Conservation (phyloP, 192 early-diverging fungal species). For the Backusella parvicylindrica region DNA sequence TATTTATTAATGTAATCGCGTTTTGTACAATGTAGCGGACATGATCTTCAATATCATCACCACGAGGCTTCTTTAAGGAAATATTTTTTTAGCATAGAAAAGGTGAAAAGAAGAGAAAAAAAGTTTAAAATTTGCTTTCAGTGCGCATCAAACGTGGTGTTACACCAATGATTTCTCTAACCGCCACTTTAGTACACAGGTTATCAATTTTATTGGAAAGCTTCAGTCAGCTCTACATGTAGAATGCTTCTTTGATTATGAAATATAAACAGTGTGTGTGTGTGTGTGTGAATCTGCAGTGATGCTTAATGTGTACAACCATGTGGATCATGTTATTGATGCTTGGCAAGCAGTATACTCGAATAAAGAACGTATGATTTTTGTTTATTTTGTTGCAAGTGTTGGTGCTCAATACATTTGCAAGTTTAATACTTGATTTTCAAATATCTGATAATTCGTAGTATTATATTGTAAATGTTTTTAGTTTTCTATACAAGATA, state of each 20-base stretch:
- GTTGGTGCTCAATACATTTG: background rate
- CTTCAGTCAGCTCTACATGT: background rate
- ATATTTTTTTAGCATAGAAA: background rate
- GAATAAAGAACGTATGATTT: background rate
- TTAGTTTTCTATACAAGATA: too few species aligned
- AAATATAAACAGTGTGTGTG: background rate
- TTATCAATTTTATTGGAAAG: conserved; percentile 56
- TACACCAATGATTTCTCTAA: conserved; percentile 41
- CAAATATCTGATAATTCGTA: too few species aligned
- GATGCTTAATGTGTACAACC: background rate
- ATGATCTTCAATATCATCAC: background rate
- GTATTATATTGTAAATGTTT: too few species aligned
- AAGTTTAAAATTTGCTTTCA: conserved; percentile 10
- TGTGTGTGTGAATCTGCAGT: background rate
- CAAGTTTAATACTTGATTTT: too few species aligned
- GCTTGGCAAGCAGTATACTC: background rate
- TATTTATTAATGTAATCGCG: conserved; percentile 24
- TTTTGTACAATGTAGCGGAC: conserved; percentile 37
- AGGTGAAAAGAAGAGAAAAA: background rate
- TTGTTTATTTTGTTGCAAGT: background rate
- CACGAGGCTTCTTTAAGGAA: conserved; percentile 3
- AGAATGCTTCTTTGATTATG: background rate
- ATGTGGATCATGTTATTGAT: background rate
- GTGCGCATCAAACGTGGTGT: conserved; percentile 46
- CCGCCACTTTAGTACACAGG: conserved; percentile 65